Evolutionary conservation across 2,329 filamentous ascomycete species (phyloP), one percentile per base, ranked within the genome.

Genomic region (Fusarium haematococcum): DNA sequence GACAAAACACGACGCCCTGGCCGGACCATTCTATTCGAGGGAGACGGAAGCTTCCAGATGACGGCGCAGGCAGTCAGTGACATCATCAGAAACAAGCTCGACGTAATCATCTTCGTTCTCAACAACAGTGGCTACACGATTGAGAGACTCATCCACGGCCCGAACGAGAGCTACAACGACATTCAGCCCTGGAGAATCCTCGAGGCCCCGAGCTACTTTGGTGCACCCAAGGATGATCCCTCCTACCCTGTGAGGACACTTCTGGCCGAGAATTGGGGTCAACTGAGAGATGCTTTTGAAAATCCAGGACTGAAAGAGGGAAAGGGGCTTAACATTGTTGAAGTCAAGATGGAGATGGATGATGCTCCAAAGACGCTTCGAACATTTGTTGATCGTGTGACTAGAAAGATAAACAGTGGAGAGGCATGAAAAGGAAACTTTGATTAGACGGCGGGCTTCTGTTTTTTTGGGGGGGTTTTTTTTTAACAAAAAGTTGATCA

Each of bases 71-170:
- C 20, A 18, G 16, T 58, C 7, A 37, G 33, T 35, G 23, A 35
- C 4, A 58, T 58, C 25, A 58, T 58, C 13, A 58, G 33, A 6
- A 35, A 58, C 20, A 58, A 39, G 5, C 54, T 37, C 9, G 23
- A 58, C 5, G 54, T 37, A 10, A 25, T 58, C 3, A 37, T 58
- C 1, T 25, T 58, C 5, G 33, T 58, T 4, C 20, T 58, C 14
- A 58, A 58, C 20, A 58, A 58, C 4, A 39, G 10, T 3, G 54
- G 54, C 20, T 57, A 57, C 20, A 57, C 52, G 8, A 57, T 57
- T 23, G 52, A 57, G 13, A 32, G 52, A 6, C 20, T 37, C 20
- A 57, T 57, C 32, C 52, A 57, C 8, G 52, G 52, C 2, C 18
- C n/a, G 8, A 57, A 57, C 8, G 52, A 32, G n/a, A 35, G n/a